Conservation (phyloP, 2,329 filamentous ascomycete genomes). For the Chaetoscypha palmicola region DNA sequence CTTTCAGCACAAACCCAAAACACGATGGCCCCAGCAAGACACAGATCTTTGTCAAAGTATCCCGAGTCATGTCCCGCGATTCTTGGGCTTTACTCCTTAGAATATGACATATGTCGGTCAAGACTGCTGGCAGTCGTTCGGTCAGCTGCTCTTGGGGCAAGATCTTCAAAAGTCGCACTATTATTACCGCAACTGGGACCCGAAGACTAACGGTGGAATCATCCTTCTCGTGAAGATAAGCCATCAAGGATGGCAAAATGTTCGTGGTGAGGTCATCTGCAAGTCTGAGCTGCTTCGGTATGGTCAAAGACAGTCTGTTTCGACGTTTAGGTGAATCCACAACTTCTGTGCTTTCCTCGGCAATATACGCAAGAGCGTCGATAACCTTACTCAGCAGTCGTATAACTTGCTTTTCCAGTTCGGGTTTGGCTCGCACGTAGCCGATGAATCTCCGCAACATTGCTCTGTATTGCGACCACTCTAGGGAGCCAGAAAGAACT, state of each 20-base stretch:
- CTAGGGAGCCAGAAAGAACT: conserved; percentile 64
- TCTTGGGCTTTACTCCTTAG: conserved; percentile 83
- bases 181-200: conserved; percentile 80
- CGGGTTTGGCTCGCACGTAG: conserved; percentile 73
- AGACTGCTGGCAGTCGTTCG: conserved; percentile 68
- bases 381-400: conserved; percentile 74
- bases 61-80: conserved; percentile 82
- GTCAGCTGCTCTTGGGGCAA: conserved; percentile 68
- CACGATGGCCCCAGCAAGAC: conserved; percentile 72
- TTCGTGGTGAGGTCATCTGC: conserved; percentile 64
- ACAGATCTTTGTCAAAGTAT: conserved; percentile 79
- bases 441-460: conserved; percentile 77
- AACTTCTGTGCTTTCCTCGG: conserved; percentile 27
- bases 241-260: conserved; percentile 72
- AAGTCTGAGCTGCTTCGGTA: conserved; percentile 62
- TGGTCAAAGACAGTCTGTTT: conserved; percentile 50
- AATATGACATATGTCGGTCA: conserved; percentile 90
- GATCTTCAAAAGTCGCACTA: conserved; percentile 79
- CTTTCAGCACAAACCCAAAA: conserved; percentile 89
- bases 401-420: conserved; percentile 79
- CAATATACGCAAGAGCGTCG: conserved; percentile 61
- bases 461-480: conserved; percentile 86
- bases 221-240: conserved; percentile 88
- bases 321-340: conserved; percentile 31
- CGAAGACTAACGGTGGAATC: conserved; percentile 90